Evolutionary conservation across 78 protist genomes (phyloP), one percentile per base, ranked within the genome.

Genomic region (Creolimax fragrantissima): DNA sequence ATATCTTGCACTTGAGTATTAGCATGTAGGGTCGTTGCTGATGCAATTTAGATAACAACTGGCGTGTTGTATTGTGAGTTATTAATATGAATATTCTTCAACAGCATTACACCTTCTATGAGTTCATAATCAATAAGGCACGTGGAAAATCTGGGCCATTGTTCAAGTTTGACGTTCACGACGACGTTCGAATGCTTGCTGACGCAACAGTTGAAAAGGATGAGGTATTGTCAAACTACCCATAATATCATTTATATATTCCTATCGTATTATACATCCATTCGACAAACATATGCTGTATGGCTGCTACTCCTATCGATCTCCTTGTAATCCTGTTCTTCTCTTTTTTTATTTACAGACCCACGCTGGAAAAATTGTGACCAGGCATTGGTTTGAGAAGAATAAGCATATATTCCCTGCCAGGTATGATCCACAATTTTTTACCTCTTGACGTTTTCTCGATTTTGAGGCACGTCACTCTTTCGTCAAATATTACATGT

Each of bases 361-460:
- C 3, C 92, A 89, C 89, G 94, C 94, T 32, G 91, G 94, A 4
- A 88, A 92, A 92, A 95, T 97, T 17, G 92, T 95, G 2, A 93
- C 89, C 44, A 91, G 97, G 4, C 41, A 89, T 3, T 96, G 97
- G 97, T 97, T 96, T 90, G 98, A 97, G 89, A 66, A 86, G 42
- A 96, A 97, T 94, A 96, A 96, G 94, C 98, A 97, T 93, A 93
- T 95, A 35, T 97, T 97, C 89, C 99, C 99, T 11, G 97, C 97
- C 44, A 88, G 91, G 89, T 85, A 35, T 36, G 42, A n/a, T n/a
- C 58, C 4, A 6, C 35, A 83, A 6, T 41, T 36, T 83, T 6
- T 11, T 83, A 36, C 35, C 35, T 83, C 86, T 32, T 83, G 6
- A 11, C 6, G 17, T 24, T 24, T 41, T 41, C 37, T 83, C 86